Evolutionary conservation across 768 basidiomycete species (phyloP).

Genomic region (Chiua virens): DNA sequence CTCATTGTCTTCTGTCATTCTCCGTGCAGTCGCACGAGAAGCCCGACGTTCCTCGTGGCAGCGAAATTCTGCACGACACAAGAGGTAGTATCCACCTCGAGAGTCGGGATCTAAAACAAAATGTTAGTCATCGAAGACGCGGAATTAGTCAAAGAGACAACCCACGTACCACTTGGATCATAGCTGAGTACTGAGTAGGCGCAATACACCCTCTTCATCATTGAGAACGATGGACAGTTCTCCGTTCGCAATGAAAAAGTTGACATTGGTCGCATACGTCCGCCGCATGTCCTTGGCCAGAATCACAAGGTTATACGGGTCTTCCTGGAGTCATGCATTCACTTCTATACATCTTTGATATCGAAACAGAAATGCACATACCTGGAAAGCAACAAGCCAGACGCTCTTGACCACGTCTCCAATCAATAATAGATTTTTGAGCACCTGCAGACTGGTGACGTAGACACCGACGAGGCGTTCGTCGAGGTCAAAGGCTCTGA

Average conservation of each 20-base stretch:
- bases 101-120: conserved; percentile 74
- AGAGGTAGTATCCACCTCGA: conserved; percentile 74
- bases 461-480: conserved; percentile 93
- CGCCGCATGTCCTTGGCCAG: conserved; percentile 73
- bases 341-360: too few relatives aligned
- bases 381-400: conserved; percentile 94
- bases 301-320: conserved; percentile 91
- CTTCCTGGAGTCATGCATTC: conserved; percentile 64
- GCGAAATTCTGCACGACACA: conserved; percentile 80
- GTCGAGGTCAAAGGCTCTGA: conserved; percentile 92
- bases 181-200: conserved; percentile 87
- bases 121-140: neutral
- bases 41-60: conserved; percentile 68
- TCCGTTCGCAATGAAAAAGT: conserved; percentile 86
- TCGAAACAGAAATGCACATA: conserved; percentile 33
- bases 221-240: conserved; percentile 75
- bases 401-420: conserved; percentile 92
- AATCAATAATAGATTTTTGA: conserved; percentile 93
- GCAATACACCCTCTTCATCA: conserved; percentile 83
- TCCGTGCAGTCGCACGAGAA: conserved; percentile 67
- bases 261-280: conserved; percentile 64
- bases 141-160: neutral
- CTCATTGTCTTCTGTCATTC: conserved; percentile 65
- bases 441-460: conserved; percentile 79
- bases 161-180: conserved; percentile 74